Evolutionary conservation across 352 stramenopile genomes (phyloP), one percentile per base, ranked within the genome.

Genomic region (Ophiocytium majus): DNA sequence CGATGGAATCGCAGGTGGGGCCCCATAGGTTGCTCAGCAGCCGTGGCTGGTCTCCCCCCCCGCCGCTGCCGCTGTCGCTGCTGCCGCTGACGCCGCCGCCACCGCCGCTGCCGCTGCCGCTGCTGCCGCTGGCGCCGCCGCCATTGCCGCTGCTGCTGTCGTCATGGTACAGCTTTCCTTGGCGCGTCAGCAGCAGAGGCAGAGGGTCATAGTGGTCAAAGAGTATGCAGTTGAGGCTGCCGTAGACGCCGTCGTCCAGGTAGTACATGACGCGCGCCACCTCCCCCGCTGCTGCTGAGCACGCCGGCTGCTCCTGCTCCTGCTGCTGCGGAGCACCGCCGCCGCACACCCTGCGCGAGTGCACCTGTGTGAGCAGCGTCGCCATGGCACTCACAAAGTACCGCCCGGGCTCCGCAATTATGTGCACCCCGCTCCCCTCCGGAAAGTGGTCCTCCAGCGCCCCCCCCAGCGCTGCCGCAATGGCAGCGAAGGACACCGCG

Each of bases 201-300:
- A 35, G 17, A 79, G 31, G 10, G 31, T 10, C 17, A 34, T 79
- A 79, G 84, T 97, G 94, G 89, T 97, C 94, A 89, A 96, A 97
- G 81, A 97, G 91, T 50, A 97, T 86, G 89, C 92, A 95, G 91
- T 97, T 97, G 92, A 97, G 97, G 82, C 92, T 96, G 37, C 93
- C 94, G 90, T 97, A 97, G 50, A 97, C 88, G 33, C 94, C 94
- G 83, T 97, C 94, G 86, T 97, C 96, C 71, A 97, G 92, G 82
- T 95, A 97, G 92, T 96, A 97, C 9, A 71, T 71, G 19, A 28
- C 57, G 23, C 28, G 23, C 23, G 19, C 19, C 23, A 28, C 19
- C 23, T 71, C 28, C 23, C 28, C 57, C 23, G 23, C 57, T 23
- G 23, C 57, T 71, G 57, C 57, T 35, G 71, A 31, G 23, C 9